A percentile compares a stretch with the other conserved stretches of the same genome.
Conservation (phyloP, 257 asterid species). For the Cordia subcordata region DNA sequence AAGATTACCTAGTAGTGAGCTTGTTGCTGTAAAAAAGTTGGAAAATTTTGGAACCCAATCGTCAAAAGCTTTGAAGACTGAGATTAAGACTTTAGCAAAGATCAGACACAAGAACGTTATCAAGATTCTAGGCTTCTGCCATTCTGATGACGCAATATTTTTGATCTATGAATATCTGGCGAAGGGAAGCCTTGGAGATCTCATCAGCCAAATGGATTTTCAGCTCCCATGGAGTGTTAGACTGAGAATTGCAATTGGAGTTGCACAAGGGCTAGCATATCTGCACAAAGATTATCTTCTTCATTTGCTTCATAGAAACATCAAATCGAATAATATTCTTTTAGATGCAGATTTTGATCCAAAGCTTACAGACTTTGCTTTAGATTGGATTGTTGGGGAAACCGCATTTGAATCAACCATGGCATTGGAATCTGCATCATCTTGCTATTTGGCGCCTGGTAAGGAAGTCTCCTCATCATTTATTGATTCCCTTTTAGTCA, state of each 20-base stretch:
- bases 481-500: too few species aligned
- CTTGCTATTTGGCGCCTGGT: slow-evolving; percentile 87
- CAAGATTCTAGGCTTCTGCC: slow-evolving; percentile 75
- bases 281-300: slow-evolving; percentile 75
- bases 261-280: slow-evolving; percentile 82
- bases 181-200: slow-evolving; percentile 72
- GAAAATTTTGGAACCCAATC: slow-evolving; percentile 41
- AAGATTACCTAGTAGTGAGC: slow-evolving; percentile 71
- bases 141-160: slow-evolving; percentile 49
- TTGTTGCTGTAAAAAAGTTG: slow-evolving; percentile 62
- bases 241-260: slow-evolving; percentile 61
- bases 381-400: slow-evolving; percentile 65
- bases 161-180: slow-evolving; percentile 68
- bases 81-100: slow-evolving; percentile 71
- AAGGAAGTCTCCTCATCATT: slow-evolving; percentile 4
- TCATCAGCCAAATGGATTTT: slow-evolving; percentile 37
- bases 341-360: slow-evolving; percentile 72
- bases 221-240: slow-evolving; percentile 57
- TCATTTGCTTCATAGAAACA: slow-evolving; percentile 61
- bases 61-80: slow-evolving; percentile 52
- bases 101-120: slow-evolving; percentile 67
- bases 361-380: slow-evolving; percentile 64
- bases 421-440: slow-evolving; percentile 45
- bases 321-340: slow-evolving; percentile 67
- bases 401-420: slow-evolving; percentile 39